Evolutionary conservation across 73 alveolate genomes (phyloP).

Genomic region (Tetrahymena malaccensis): DNA sequence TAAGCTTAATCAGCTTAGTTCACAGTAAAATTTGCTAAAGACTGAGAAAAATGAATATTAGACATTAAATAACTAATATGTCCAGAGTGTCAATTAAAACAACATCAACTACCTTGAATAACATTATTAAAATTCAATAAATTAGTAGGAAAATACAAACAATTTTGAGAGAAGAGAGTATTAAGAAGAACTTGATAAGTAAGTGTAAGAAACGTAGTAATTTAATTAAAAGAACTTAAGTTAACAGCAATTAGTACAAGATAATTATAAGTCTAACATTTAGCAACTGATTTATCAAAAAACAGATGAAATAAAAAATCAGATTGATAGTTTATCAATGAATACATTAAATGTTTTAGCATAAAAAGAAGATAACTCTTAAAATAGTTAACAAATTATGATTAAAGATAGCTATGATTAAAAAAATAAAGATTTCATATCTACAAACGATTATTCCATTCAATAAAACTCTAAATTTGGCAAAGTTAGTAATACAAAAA

Average conservation of each 20-base stretch:
- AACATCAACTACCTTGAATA: too few relatives aligned
- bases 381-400: neutral
- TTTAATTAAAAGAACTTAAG: too few relatives aligned
- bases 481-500: neutral
- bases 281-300: neutral
- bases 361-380: neutral
- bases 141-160: too few relatives aligned
- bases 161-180: too few relatives aligned
- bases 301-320: neutral
- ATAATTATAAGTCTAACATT: neutral
- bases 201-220: neutral
- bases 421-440: neutral
- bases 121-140: too few relatives aligned
- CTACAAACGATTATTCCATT: neutral
- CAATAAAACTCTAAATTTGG: neutral
- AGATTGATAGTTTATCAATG: neutral
- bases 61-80: neutral
- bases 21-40: neutral
- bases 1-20: neutral
- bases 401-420: neutral
- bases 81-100: neutral
- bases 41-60: neutral
- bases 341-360: neutral
- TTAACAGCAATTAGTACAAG: neutral
- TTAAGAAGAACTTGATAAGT: neutral